A percentile compares a stretch with the other conserved stretches of the same genome.
Conservation (phyloP, 163 green algal genomes). For the Chlorella variabilis region DNA sequence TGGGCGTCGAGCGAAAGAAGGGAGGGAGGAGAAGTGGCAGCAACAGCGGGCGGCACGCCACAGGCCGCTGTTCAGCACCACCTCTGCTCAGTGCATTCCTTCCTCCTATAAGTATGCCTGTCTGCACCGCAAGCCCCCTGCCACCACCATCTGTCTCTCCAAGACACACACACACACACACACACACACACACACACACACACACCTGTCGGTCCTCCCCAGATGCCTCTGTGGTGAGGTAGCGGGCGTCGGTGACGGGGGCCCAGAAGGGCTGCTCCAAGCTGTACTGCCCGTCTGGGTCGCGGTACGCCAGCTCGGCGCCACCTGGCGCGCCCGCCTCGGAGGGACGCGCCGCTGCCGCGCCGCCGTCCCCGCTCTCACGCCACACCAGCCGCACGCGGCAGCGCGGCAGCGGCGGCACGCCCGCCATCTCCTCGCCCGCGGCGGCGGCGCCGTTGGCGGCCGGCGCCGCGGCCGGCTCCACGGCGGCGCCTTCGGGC, state of each 20-base stretch:
- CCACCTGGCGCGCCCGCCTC: neutral
- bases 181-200: too few species aligned
- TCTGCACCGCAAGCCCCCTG: too few species aligned
- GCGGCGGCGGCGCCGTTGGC: neutral
- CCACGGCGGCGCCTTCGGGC: constrained; percentile 15
- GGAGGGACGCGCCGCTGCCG: neutral
- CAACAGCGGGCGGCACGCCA: too few species aligned
- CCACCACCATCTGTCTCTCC: too few species aligned
- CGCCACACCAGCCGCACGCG: constrained; percentile 62
- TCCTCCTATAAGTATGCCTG: too few species aligned
- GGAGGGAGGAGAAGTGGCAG: too few species aligned
- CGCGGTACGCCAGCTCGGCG: constrained; percentile 46
- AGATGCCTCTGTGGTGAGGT: constrained; percentile 40
- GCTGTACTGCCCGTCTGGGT: constrained; percentile 59
- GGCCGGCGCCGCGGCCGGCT: constrained; percentile 37
- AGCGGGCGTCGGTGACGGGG: constrained; percentile 44
- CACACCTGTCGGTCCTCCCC: constrained; percentile 57
- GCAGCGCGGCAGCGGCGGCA: constrained; percentile 70
- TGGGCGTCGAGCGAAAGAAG: neutral
- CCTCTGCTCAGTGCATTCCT: too few species aligned
- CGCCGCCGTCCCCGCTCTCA: constrained; percentile 34
- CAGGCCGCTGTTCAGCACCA: too few species aligned
- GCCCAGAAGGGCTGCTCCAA: constrained; percentile 69
- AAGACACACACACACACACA: too few species aligned
- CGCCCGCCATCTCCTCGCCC: constrained; percentile 64